These are phyloP conservation scores for Hortaea werneckii DNA, from an alignment of 2,329 filamentous ascomycete species.

Conservation along the genomic window DNA sequence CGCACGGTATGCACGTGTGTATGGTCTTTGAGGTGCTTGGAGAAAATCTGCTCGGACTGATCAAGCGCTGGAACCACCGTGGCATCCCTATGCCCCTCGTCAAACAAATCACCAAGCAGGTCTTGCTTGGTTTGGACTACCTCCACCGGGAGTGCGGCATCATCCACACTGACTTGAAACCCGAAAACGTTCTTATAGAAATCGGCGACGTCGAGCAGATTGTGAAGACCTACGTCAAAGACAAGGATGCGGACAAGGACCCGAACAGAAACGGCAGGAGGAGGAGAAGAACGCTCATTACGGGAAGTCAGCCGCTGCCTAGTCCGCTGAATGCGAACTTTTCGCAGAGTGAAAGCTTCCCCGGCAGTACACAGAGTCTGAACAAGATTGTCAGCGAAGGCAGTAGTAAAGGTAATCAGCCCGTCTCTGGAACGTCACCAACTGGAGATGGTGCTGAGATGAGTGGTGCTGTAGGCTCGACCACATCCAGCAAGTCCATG, in stretches of 20 bases:
- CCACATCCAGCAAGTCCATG: conserved; percentile 43
- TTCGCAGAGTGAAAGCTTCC: conserved; percentile 60
- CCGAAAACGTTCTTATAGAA: conserved; percentile 96
- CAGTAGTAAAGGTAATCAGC: conserved; percentile 46
- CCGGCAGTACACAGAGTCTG: conserved; percentile 58
- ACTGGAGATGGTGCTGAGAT: conserved; percentile 40
- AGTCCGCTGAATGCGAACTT: conserved; percentile 91
- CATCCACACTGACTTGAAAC: conserved; percentile 95
- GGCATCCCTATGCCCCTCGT: conserved; percentile 94
- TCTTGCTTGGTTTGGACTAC: conserved; percentile 88
- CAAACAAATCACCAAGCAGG: conserved; percentile 98
- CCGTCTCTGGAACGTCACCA: conserved; percentile 32
- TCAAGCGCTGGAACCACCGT: conserved; percentile 97
- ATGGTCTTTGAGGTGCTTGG: conserved; percentile 99
- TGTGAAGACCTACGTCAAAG: conserved; percentile 90
- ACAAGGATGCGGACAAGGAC: conserved; percentile 61
- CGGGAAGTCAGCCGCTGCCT: conserved; percentile 88
- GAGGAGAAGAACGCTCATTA: conserved; percentile 85
- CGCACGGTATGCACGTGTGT: conserved; percentile 92
- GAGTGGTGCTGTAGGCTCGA: conserved; percentile 44
- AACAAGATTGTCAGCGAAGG: conserved; percentile 76
- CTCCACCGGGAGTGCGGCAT: conserved; percentile 96
- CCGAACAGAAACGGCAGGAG: conserved; percentile 86
- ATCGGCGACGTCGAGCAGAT: conserved; percentile 99
- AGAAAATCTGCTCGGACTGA: conserved; percentile 86